Evolutionary conservation across 768 basidiomycete species (phyloP), one percentile per base, ranked within the genome.

Genomic region (Phaeotremella fagi): DNA sequence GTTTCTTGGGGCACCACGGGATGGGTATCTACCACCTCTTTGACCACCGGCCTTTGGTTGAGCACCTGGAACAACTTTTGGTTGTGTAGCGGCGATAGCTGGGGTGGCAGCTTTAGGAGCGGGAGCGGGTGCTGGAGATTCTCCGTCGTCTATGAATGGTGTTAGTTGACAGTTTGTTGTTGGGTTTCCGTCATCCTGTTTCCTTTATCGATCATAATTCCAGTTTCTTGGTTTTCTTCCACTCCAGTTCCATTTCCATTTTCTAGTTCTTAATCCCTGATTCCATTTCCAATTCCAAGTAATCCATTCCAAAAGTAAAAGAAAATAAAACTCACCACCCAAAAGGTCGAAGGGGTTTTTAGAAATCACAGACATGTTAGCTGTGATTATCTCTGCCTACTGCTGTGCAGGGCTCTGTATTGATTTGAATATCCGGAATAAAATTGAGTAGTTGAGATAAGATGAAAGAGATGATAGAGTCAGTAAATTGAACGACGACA

Each of bases 341-440:
- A 70, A 61, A 50, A 64, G 58, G 64, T 62, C 68, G 63, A 70
- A 70, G 37, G 64, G 64, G 63, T 70, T 70, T 53, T 59, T 66
- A 24, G 68, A 70, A 33, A 59, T 59, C 51, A 70, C 64, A 45
- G 68, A 70, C 68, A 70, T 70, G 33, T 11, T 41, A 18, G 7
- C 38, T 22, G 38, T 41, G 38, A 41, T 20, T 22, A 11, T 41
- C 38, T 18, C 7, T 41, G 38, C 38, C 38, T 41, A 41, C 38
- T 41, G 38, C 38, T 41, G 38, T 41, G 38, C 38, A 41, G 38
- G 38, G 38, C 38, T 11, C 31, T 33, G 31, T 33, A 7, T 7
- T 16, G 9, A 33, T n/a, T n/a, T n/a, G n/a, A n/a, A n/a, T n/a
- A n/a, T n/a, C n/a, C n/a, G n/a, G n/a, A n/a, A n/a, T n/a, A n/a